These are phyloP conservation scores for Fibroporia radiculosa DNA, from an alignment of 768 basidiomycete genomes.

Conservation along the genomic window DNA sequence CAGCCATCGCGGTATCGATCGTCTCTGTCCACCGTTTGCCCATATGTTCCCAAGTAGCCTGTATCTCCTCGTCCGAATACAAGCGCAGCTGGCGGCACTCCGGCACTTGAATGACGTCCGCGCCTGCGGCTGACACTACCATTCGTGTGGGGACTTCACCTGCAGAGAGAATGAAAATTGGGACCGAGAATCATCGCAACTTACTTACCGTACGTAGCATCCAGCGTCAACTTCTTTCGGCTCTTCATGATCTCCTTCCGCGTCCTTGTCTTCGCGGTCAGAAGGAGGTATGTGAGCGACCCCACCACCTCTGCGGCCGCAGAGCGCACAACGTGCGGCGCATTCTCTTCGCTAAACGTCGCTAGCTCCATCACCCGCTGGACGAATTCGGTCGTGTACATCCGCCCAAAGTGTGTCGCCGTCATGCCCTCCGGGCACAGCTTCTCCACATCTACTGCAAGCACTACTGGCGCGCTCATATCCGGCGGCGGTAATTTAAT, in stretches of 20 bases:
- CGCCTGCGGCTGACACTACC: neutral
- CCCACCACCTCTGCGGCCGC: constrained; percentile 19
- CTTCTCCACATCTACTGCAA: constrained; percentile 20
- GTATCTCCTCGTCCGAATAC: neutral
- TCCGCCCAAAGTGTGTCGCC: constrained; percentile 20
- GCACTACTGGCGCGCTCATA: constrained; percentile 5
- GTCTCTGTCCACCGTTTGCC: neutral
- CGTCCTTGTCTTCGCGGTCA: constrained; percentile 25
- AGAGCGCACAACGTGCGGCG: constrained; percentile 14
- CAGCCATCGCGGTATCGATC: neutral
- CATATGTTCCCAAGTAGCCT: neutral
- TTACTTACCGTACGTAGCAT: constrained; percentile 20
- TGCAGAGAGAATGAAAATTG: neutral
- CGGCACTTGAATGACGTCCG: neutral
- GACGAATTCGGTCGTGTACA: constrained; percentile 26
- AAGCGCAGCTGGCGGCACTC: neutral
- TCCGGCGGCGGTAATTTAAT: constrained; percentile 7
- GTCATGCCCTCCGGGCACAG: constrained; percentile 26
- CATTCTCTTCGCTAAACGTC: constrained; percentile 8
- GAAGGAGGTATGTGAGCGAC: constrained; percentile 21
- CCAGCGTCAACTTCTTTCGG: constrained; percentile 19
- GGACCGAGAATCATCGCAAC: neutral
- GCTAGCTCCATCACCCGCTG: constrained; percentile 20
- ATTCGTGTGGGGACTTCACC: neutral
- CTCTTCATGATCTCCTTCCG: constrained; percentile 28